A percentile compares a stretch with the other conserved stretches of the same genome.
These are phyloP conservation scores for Metarhizium album DNA, from an alignment of 2,329 filamentous ascomycete species.

Conservation along the genomic window DNA sequence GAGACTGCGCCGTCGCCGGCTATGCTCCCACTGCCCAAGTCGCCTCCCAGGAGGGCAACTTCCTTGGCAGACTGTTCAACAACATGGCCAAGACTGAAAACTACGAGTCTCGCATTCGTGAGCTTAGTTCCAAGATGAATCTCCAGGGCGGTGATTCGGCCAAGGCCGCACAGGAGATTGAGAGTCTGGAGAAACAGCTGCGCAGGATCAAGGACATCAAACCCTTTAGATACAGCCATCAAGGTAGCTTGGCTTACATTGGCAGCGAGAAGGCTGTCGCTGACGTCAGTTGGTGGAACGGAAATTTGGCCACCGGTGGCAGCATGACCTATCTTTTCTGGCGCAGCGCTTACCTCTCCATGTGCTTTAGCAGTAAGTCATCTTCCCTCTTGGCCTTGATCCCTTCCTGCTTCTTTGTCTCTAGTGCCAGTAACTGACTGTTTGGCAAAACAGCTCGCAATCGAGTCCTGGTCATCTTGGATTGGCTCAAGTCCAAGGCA, in stretches of 20 bases:
- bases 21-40: conserved; percentile 98
- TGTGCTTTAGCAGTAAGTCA: conserved; percentile 97
- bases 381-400: not conserved
- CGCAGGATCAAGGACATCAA: conserved; percentile 88
- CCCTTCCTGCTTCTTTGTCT: not conserved
- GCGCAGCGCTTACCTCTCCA: conserved; percentile 95
- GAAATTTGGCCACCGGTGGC: conserved; percentile 88
- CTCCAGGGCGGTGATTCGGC: conserved; percentile 55
- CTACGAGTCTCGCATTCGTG: conserved; percentile 64
- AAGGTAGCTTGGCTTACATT: conserved; percentile 94
- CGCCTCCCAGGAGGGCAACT: conserved; percentile 86
- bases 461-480: conserved; percentile 80
- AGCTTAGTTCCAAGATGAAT: conserved; percentile 54
- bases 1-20: conserved; percentile 93
- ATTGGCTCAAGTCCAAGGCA: conserved; percentile 95
- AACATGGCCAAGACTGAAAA: conserved; percentile 92
- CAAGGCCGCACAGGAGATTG: conserved; percentile 63
- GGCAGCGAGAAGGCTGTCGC: conserved; percentile 96
- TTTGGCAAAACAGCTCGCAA: conserved; percentile 60
- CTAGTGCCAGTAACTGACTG: conserved; percentile 8
- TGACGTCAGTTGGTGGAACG: conserved; percentile 94
- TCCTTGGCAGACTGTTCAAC: conserved; percentile 94
- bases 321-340: conserved; percentile 97
- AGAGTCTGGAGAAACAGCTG: conserved; percentile 75
- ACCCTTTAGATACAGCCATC: conserved; percentile 97